These are phyloP conservation scores for Neurospora sp. DNA, from an alignment of 495 filamentous ascomycete genomes.

Conservation along the genomic window DNA sequence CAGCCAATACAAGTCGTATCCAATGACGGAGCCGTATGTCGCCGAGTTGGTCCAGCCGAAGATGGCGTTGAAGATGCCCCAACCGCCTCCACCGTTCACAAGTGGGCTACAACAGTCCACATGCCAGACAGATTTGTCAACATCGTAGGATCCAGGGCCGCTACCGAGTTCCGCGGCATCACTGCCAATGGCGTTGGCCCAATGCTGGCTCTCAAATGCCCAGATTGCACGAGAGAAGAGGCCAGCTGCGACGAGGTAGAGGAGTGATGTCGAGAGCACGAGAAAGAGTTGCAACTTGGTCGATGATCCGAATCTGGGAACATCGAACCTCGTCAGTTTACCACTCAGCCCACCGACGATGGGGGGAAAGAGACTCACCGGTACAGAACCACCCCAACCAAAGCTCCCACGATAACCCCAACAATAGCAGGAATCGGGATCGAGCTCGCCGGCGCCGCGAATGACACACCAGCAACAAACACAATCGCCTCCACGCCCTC, in stretches of 20 bases:
- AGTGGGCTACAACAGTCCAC: constrained; percentile 78
- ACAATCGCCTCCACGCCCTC: constrained; percentile 77
- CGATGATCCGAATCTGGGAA: constrained; percentile 36
- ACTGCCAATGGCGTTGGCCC: constrained; percentile 57
- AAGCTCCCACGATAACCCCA: constrained; percentile 51
- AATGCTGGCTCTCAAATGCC: constrained; percentile 56
- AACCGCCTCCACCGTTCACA: constrained; percentile 64
- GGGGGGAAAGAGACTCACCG: constrained; percentile 42
- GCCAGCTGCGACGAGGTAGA: constrained; percentile 80
- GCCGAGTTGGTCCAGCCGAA: constrained; percentile 86
- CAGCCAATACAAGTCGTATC: constrained; percentile 86
- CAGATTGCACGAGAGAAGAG: constrained; percentile 70
- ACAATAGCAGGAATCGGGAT: constrained; percentile 65
- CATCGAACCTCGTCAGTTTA: neutral
- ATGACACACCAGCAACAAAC: constrained; percentile 71
- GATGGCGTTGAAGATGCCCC: constrained; percentile 82
- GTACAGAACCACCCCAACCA: constrained; percentile 65
- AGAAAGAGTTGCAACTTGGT: constrained; percentile 69
- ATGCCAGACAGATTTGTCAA: constrained; percentile 79
- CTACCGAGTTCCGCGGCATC: constrained; percentile 66
- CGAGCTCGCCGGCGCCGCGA: constrained; percentile 59
- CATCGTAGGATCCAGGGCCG: constrained; percentile 83
- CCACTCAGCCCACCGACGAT: neutral
- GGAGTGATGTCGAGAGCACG: constrained; percentile 67
- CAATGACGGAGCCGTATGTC: constrained; percentile 71